Evolutionary conservation across 202 grass and related monocot genomes (phyloP).

Genomic region (Bolboschoenoplectus hybrid): DNA sequence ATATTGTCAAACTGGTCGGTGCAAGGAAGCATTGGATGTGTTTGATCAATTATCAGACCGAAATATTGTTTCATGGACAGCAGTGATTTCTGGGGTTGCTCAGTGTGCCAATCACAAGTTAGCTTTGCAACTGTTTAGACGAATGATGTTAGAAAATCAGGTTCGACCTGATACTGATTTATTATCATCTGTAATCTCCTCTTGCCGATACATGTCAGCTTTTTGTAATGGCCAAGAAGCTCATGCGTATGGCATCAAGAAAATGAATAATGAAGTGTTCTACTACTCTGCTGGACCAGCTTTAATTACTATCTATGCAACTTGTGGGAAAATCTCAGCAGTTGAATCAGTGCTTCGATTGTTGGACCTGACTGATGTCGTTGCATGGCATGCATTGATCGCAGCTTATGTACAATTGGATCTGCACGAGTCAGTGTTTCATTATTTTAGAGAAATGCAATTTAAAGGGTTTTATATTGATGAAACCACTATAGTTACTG

Average conservation of each 20-base stretch:
- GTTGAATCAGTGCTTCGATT: conserved; percentile 43
- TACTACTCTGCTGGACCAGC: conserved; percentile 67
- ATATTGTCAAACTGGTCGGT: conserved; percentile 43
- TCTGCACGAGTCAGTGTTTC: conserved; percentile 43
- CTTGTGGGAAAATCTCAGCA: conserved; percentile 38
- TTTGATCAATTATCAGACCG: conserved; percentile 15
- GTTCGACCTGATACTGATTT: conserved; percentile 58
- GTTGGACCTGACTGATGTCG: conserved; percentile 54
- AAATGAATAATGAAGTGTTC: conserved; percentile 36
- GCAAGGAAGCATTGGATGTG: conserved; percentile 38
- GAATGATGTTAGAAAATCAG: conserved; percentile 34
- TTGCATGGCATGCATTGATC: conserved; percentile 75
- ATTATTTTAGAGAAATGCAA: conserved; percentile 58
- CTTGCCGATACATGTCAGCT: conserved; percentile 48
- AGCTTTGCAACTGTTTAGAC: conserved; percentile 57
- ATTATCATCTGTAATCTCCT: conserved; percentile 66
- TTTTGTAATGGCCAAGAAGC: conserved; percentile 42
- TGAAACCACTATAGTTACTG: conserved; percentile 46
- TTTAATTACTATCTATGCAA: conserved; percentile 56
- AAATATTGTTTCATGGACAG: conserved; percentile 54
- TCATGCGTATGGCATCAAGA: conserved; percentile 66
- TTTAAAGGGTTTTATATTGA: conserved; percentile 48
- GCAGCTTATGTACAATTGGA: conserved; percentile 40
- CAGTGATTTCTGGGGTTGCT: conserved; percentile 59
- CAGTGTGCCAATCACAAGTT: conserved; percentile 50